Conservation (phyloP, 108 stramenopile species). For the Skeletonema potamos region DNA sequence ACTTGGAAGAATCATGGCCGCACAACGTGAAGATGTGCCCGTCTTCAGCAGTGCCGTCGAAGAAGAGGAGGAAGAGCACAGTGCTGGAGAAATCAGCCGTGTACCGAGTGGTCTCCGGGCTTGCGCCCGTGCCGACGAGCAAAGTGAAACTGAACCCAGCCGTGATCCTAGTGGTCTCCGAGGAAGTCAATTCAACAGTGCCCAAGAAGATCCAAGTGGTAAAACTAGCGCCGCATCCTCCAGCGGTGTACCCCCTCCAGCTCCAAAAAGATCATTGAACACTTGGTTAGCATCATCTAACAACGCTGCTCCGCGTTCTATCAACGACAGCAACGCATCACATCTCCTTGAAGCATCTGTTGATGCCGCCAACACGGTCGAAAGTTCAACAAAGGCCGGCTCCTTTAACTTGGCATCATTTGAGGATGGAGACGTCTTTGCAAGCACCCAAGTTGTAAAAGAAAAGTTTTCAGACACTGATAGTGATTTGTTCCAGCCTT, state of each 20-base stretch:
- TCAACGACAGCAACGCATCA: not conserved
- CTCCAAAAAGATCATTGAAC: not conserved
- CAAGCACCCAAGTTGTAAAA: conserved; percentile 28
- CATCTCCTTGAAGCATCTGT: not conserved
- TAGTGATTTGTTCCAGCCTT: conserved; percentile 27
- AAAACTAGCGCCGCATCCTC: not conserved
- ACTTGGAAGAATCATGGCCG: not conserved
- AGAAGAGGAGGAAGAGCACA: not conserved
- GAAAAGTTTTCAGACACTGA: conserved; percentile 41
- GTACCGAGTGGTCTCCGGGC: not conserved
- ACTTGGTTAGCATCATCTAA: not conserved
- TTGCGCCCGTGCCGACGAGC: not conserved
- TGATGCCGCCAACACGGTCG: not conserved
- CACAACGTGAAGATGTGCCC: not conserved
- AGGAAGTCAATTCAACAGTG: not conserved
- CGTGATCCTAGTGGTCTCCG: not conserved
- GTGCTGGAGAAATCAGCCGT: not conserved
- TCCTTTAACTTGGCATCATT: conserved; percentile 8
- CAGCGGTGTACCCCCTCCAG: not conserved
- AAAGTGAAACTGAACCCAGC: not conserved
- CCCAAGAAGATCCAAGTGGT: not conserved
- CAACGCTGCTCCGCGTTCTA: not conserved
- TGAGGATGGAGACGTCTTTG: conserved; percentile 16
- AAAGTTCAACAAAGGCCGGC: not conserved
- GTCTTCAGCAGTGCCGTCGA: not conserved